phyloP scores from a whole-genome alignment of 805 yeast genomes.

The Maudiozyma serrabonitensis region DNA sequence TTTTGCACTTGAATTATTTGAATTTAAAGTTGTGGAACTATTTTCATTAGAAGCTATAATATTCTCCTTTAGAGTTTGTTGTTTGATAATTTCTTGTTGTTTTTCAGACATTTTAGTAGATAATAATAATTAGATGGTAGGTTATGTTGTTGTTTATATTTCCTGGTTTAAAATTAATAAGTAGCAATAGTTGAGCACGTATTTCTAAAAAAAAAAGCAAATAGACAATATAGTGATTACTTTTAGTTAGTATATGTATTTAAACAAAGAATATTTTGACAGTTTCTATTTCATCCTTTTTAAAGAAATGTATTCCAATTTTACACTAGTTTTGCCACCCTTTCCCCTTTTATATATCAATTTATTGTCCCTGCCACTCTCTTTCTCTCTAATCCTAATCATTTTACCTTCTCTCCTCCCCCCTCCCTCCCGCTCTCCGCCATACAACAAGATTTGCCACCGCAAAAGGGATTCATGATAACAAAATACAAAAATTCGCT shows the following conservation, averaged over 20 bases:
- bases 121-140: not conserved
- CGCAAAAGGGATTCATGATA: not conserved
- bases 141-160: not conserved
- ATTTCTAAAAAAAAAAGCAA: too few relatives aligned
- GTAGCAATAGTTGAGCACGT: too few relatives aligned
- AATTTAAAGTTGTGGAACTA: not conserved
- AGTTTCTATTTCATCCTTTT: too few relatives aligned
- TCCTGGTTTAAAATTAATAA: not conserved
- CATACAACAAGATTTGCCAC: not conserved
- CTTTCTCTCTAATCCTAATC: too few relatives aligned
- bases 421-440: not conserved
- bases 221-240: too few relatives aligned
- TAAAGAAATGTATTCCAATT: too few relatives aligned
- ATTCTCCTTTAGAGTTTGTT: not conserved
- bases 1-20: conserved; percentile 1
- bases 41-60: not conserved
- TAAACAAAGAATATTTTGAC: too few relatives aligned
- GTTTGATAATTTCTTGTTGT: not conserved
- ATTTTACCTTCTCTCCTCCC: not conserved
- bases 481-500: too few relatives aligned
- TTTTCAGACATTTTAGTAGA: not conserved
- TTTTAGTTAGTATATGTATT: too few relatives aligned
- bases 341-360: not conserved
- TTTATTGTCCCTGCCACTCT: not conserved
- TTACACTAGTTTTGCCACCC: not conserved